These are phyloP conservation scores for Multifurca ochricompacta DNA, from an alignment of 768 basidiomycete genomes.

Conservation along the genomic window DNA sequence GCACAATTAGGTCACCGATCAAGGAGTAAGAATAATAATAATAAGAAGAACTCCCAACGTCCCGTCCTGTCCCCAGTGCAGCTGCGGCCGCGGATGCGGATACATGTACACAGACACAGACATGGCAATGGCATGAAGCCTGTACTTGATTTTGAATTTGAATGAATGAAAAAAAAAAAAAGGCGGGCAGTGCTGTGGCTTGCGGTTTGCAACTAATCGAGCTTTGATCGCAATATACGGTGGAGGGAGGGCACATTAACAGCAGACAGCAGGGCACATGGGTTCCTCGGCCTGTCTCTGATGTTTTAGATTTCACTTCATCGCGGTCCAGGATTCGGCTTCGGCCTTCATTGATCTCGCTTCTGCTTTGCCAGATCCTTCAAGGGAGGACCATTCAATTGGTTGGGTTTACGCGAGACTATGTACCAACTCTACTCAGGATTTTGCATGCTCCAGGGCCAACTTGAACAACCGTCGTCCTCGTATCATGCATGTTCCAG, in stretches of 20 bases:
- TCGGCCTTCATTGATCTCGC: neutral
- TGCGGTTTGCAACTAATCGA: no score
- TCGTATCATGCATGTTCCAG: slow-evolving; percentile 1
- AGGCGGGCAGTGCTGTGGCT: no score
- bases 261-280: no score
- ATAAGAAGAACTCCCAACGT: no score
- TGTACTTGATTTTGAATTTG: no score
- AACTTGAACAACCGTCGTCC: no score
- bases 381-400: slow-evolving; percentile 4
- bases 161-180: no score
- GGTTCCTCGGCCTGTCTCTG: neutral
- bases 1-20: neutral
- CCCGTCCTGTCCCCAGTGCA: neutral
- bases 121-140: no score
- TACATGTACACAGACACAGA: no score
- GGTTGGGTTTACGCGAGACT: slow-evolving; percentile 8
- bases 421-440: slow-evolving; percentile 11
- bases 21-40: neutral
- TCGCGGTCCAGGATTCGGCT: neutral
- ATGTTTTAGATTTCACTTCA: neutral
- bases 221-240: no score
- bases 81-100: no score
- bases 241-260: no score
- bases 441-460: neutral
- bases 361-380: neutral